Evolutionary conservation across 306 rosid genomes (phyloP), one percentile per base, ranked within the genome.

Genomic region (Argentina anserina): DNA sequence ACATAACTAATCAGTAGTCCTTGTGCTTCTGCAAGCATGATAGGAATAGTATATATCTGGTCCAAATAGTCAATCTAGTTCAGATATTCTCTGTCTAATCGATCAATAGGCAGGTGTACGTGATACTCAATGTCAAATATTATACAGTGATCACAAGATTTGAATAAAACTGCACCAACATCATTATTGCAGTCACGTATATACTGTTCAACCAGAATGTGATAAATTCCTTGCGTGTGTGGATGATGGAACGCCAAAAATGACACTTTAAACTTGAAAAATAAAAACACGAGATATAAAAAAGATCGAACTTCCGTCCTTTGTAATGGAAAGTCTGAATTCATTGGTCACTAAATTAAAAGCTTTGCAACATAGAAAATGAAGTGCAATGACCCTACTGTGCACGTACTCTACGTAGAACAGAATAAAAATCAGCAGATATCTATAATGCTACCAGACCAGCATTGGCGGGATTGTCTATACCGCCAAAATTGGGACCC

Each of bases 401-500:
- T 67, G 88, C 82, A 39, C 68, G 23, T 71, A 93, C n/a, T n/a
- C n/a, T n/a, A 83, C 70, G 80, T 69, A 13, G 79, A n/a, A n/a
- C 45, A 71, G 89, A 67, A 10, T 75, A 65, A 49, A 85, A 73
- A n/a, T n/a, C n/a, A 17, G 86, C 89, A 76, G 87, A 80, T 25
- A 87, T 87, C 82, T 93, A 78, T 42, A 80, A 84, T 3, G 90
- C 95, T 26, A 89, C 80, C 67, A 89, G 76, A 59, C 91, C 98
- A 63, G 96, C 98, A 71, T 91, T 91, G 52, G 94, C 81, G 17
- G 97, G 86, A 42, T 94, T 94, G 76, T 94, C 82, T 70, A 91
- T 75, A 52, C 92, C 97, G 94, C 86, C 31, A 94, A 96, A 60
- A 91, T 92, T 5, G 97, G 98, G 47, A 89, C 92, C 23, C 97